These are phyloP conservation scores for Scheffersomyces quercinus DNA, from an alignment of 1,139 yeast species.

Conservation along the genomic window DNA sequence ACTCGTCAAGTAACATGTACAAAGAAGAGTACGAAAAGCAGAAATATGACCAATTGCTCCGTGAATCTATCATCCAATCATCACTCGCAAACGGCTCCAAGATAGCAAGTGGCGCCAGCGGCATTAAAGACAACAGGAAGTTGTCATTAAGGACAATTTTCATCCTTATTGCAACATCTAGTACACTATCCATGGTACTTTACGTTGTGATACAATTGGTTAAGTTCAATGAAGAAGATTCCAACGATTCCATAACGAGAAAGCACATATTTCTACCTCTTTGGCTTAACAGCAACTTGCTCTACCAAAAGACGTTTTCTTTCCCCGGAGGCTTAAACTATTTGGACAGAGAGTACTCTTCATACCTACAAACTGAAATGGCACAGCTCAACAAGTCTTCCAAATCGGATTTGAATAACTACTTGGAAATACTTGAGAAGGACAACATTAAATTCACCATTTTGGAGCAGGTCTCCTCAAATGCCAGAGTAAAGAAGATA, in stretches of 20 bases:
- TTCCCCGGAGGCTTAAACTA: constrained; percentile 29
- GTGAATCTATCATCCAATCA: constrained; percentile 12
- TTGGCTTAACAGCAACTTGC: constrained; percentile 31
- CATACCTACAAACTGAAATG: constrained; percentile 17
- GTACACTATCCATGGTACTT: constrained; percentile 24
- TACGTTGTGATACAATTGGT: constrained; percentile 25
- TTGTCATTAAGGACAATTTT: constrained; percentile 24
- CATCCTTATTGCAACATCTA: constrained; percentile 22
- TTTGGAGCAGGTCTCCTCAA: constrained; percentile 27
- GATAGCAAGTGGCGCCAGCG: constrained; percentile 5
- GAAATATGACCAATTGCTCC: constrained; percentile 14
- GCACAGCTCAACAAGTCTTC: constrained; percentile 7
- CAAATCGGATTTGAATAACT: constrained; percentile 12
- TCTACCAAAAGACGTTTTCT: constrained; percentile 18
- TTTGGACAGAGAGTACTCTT: constrained; percentile 24
- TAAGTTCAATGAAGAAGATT: constrained; percentile 14
- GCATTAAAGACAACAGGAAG: constrained; percentile 6
- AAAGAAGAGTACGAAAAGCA: constrained; percentile 10
- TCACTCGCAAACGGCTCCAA: constrained; percentile 10
- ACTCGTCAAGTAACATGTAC: not conserved
- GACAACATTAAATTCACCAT: constrained; percentile 29
- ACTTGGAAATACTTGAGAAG: constrained; percentile 14
- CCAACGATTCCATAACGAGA: constrained; percentile 5
- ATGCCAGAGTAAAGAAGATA: constrained; percentile 20
- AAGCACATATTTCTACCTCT: constrained; percentile 28